phyloP scores from a whole-genome alignment of 2,329 filamentous ascomycete species.

The Stemphylium vesicarium region DNA sequence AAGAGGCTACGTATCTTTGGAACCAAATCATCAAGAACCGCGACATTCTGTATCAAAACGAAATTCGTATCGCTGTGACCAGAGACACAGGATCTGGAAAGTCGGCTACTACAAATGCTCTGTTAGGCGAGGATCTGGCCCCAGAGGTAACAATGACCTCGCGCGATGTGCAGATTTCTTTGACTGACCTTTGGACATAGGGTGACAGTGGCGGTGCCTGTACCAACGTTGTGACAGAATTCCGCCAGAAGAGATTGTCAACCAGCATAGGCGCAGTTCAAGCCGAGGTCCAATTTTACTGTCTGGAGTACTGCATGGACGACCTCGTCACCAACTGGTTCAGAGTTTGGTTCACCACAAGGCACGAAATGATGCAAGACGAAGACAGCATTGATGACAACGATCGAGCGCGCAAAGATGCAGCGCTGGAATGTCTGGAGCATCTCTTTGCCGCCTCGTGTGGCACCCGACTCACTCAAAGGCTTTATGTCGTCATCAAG shows the following conservation, averaged over 20 bases:
- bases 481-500: conserved; percentile 12
- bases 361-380: conserved; percentile 3
- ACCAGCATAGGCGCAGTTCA: conserved; percentile 9
- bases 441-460: conserved; percentile 8
- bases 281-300: conserved; percentile 23
- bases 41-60: no score
- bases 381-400: conserved; percentile 11
- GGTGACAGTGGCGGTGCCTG: conserved; percentile 13
- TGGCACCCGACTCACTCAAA: conserved; percentile 7
- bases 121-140: conserved; percentile 16
- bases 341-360: neutral
- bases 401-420: neutral
- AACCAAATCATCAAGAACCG: no score
- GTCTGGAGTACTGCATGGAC: conserved; percentile 1
- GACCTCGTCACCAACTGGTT: conserved; percentile 12
- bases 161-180: neutral
- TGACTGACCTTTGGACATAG: conserved; percentile 1
- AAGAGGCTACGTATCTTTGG: no score
- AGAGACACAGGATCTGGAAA: conserved; percentile 29
- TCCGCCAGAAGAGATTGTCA: conserved; percentile 1
- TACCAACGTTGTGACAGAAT: conserved; percentile 20
- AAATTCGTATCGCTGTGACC: conserved; percentile 6
- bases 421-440: conserved; percentile 6
- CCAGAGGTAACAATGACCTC: conserved; percentile 13
- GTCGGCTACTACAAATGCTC: conserved; percentile 22